Evolutionary conservation across 2,329 filamentous ascomycete species (phyloP).

Genomic region (Venturia effusa): DNA sequence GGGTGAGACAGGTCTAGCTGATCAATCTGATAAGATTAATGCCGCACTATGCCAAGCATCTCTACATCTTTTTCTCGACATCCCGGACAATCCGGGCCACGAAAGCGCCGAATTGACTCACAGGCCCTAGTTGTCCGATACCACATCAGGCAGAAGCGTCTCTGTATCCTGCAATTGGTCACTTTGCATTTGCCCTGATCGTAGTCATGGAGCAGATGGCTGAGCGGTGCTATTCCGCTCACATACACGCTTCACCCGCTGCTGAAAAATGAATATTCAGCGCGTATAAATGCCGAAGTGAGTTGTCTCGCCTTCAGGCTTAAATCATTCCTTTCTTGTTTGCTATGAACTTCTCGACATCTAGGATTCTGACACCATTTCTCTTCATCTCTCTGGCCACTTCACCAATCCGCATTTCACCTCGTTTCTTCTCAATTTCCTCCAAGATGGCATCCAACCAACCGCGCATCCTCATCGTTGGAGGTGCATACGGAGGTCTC

Average conservation of each 20-base stretch:
- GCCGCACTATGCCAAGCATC: background rate
- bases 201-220: background rate
- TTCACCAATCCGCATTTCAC: background rate
- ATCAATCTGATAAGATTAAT: conserved; percentile 10
- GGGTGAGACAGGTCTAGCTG: background rate
- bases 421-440: background rate
- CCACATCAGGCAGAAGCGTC: background rate
- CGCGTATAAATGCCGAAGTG: background rate
- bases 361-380: background rate
- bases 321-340: background rate
- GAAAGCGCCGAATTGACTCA: background rate
- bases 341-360: background rate
- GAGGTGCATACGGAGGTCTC: conserved; percentile 63
- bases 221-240: background rate
- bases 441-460: conserved; percentile 1
- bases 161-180: background rate
- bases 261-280: background rate
- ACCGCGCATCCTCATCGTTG: conserved; percentile 48
- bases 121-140: background rate
- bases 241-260: background rate
- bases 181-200: background rate
- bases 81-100: background rate
- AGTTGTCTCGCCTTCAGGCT: background rate
- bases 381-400: background rate
- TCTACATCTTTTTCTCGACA: background rate